Evolutionary conservation across 1,284 basidiomycete genomes (phyloP).

Genomic region (Ceratobasidium sp.): DNA sequence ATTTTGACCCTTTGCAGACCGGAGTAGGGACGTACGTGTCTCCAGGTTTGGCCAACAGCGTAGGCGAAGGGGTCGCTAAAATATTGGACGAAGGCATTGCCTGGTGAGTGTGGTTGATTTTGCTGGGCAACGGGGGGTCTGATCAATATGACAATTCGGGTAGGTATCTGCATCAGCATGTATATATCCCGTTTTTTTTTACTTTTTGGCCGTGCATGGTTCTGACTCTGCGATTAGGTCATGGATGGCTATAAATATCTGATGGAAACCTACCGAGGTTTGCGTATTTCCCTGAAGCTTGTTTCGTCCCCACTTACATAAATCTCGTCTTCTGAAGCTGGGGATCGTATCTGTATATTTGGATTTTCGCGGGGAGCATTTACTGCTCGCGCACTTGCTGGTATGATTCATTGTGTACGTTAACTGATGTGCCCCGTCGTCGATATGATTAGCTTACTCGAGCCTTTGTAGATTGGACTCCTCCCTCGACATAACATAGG

Average conservation of each 20-base stretch:
- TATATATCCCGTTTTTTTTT: background rate
- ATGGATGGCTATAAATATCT: slow-evolving; percentile 48
- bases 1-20: slow-evolving; percentile 1
- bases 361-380: slow-evolving; percentile 48
- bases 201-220: slow-evolving; percentile 18
- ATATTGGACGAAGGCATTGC: slow-evolving; percentile 22
- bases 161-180: slow-evolving; percentile 5
- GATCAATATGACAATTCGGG: background rate
- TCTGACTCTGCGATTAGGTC: slow-evolving; percentile 28
- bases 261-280: slow-evolving; percentile 43
- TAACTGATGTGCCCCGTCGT: background rate
- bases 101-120: slow-evolving; percentile 10
- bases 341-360: slow-evolving; percentile 46
- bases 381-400: slow-evolving; percentile 46
- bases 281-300: background rate
- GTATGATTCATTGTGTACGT: slow-evolving; percentile 38
- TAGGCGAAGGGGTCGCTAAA: slow-evolving; percentile 24
- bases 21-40: slow-evolving; percentile 45
- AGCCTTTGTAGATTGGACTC: background rate
- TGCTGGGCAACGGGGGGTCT: background rate
- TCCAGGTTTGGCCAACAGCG: background rate
- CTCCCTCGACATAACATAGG: slow-evolving; percentile 5
- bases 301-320: background rate
- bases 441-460: background rate
- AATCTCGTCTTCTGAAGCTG: background rate